Evolutionary conservation across 2,329 filamentous ascomycete species (phyloP).

Genomic region (Aspergillus sp.): DNA sequence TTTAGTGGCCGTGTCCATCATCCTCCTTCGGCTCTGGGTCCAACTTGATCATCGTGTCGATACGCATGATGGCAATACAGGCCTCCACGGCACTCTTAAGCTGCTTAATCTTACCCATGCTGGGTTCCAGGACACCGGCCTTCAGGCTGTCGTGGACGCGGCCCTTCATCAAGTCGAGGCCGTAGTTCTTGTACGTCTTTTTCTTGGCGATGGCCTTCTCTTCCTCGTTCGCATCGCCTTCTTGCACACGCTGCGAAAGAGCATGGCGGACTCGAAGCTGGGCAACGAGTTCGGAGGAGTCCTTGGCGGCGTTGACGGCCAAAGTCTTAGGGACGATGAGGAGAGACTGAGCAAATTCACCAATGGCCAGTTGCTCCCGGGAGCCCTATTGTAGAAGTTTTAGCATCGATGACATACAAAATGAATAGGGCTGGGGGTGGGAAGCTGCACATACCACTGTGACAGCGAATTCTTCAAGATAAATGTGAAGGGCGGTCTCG

Average conservation of each 20-base stretch:
- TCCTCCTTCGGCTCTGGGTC: slow-evolving; percentile 80
- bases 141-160: slow-evolving; percentile 91
- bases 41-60: slow-evolving; percentile 96
- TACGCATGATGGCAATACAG: slow-evolving; percentile 98
- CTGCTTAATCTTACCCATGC: slow-evolving; percentile 96
- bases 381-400: slow-evolving; percentile 51
- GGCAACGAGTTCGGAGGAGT: slow-evolving; percentile 87
- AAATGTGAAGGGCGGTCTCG: slow-evolving; percentile 98
- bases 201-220: slow-evolving; percentile 85
- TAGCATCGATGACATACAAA: background rate
- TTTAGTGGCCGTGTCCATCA: slow-evolving; percentile 76
- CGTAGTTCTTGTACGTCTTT: slow-evolving; percentile 99
- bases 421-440: slow-evolving; percentile 4
- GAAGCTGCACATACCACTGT: slow-evolving; percentile 59
- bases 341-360: slow-evolving; percentile 90
- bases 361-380: slow-evolving; percentile 93
- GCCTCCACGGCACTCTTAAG: slow-evolving; percentile 97
- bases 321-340: slow-evolving; percentile 94
- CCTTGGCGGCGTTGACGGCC: slow-evolving; percentile 93
- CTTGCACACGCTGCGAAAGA: slow-evolving; percentile 81
- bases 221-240: slow-evolving; percentile 68
- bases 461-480: slow-evolving; percentile 95
- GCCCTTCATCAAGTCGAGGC: slow-evolving; percentile 78
- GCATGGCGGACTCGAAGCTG: slow-evolving; percentile 92
- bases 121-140: slow-evolving; percentile 89